Evolutionary conservation across 352 stramenopile species (phyloP).

Genomic region (Pythium grandisporangium): DNA sequence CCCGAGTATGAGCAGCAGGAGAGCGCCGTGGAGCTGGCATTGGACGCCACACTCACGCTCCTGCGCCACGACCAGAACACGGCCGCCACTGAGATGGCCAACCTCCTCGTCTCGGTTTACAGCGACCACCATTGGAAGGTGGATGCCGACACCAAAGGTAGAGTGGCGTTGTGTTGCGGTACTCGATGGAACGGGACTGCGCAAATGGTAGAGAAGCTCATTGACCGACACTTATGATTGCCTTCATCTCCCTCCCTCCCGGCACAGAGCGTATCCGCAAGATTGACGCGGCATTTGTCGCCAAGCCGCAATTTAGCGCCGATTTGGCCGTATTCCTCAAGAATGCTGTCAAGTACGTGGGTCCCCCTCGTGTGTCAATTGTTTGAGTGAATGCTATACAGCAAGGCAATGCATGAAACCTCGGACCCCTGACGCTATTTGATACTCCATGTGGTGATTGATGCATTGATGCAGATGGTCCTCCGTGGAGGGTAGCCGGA

Average conservation of each 20-base stretch:
- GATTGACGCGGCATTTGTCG: constrained; percentile 49
- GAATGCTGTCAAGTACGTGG: constrained; percentile 65
- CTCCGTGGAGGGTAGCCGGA: constrained; percentile 47
- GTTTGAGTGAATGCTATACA: no score
- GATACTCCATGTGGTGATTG: no score
- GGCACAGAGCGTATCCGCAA: constrained; percentile 49
- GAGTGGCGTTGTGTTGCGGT: no score
- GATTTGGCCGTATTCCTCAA: constrained; percentile 66
- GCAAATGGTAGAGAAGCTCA: no score
- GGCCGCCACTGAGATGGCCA: constrained; percentile 72
- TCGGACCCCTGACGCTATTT: no score
- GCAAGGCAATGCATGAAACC: no score
- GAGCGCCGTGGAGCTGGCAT: constrained; percentile 50
- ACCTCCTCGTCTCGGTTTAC: constrained; percentile 71
- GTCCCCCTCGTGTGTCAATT: no score
- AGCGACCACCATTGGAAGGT: constrained; percentile 55
- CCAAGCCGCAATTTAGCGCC: constrained; percentile 57
- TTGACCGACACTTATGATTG: not conserved
- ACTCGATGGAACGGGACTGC: no score
- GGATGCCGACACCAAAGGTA: constrained; percentile 65
- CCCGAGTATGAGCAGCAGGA: constrained; percentile 37
- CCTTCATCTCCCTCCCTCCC: constrained; percentile 6
- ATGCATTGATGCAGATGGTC: constrained; percentile 38
- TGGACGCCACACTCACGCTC: constrained; percentile 56
- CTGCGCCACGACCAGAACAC: constrained; percentile 68